phyloP scores from a whole-genome alignment of 2,329 filamentous ascomycete genomes.

The Moelleriella libera region DNA sequence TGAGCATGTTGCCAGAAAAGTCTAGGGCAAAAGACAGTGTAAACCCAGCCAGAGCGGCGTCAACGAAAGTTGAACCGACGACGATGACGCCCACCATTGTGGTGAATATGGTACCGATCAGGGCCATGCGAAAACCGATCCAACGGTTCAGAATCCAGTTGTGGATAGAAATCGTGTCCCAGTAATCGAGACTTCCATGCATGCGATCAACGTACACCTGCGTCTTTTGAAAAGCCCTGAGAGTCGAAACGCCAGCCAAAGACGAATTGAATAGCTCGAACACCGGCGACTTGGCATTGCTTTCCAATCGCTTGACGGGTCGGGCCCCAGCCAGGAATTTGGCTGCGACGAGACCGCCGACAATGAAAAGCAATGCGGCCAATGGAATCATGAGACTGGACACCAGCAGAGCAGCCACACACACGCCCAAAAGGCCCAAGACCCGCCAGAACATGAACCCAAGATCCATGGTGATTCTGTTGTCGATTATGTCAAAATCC shows the following conservation, averaged over 20 bases:
- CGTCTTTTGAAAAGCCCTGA: conserved; percentile 60
- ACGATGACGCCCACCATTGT: conserved; percentile 51
- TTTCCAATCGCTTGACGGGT: conserved; percentile 65
- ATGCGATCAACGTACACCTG: conserved; percentile 55
- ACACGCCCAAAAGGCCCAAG: conserved; percentile 49
- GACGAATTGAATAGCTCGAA: conserved; percentile 69
- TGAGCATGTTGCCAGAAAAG: conserved; percentile 50
- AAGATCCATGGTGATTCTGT: conserved; percentile 48
- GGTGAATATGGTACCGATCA: conserved; percentile 56
- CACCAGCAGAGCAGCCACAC: conserved; percentile 53
- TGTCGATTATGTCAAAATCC: conserved; percentile 64
- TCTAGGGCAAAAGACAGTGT: conserved; percentile 60
- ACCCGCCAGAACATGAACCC: conserved; percentile 44
- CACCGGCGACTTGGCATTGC: conserved; percentile 61
- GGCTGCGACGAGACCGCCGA: conserved; percentile 43
- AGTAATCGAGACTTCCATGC: conserved; percentile 54
- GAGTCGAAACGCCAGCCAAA: conserved; percentile 58
- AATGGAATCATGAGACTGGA: conserved; percentile 52
- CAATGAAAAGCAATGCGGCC: conserved; percentile 39
- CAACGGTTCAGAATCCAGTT: conserved; percentile 63
- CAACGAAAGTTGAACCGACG: conserved; percentile 44
- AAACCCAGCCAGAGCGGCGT: conserved; percentile 61
- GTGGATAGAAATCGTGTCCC: conserved; percentile 51
- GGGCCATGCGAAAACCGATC: conserved; percentile 59
- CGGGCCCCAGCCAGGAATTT: conserved; percentile 57